phyloP scores from a whole-genome alignment of 73 alveolate species.

The Paramecium sexaurelia region DNA sequence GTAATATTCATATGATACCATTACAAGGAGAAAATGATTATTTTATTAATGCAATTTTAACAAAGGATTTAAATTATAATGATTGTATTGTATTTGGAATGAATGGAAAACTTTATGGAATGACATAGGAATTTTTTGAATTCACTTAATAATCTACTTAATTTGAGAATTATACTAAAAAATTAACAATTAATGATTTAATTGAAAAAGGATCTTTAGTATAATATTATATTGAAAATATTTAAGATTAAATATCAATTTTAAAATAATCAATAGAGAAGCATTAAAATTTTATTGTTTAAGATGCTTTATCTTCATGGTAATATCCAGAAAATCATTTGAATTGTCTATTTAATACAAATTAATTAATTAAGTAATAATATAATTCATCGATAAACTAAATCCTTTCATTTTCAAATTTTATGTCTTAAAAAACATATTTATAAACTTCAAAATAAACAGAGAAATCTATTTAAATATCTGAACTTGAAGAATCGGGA shows the following conservation, averaged over 20 bases:
- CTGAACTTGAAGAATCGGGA: background rate
- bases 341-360: background rate
- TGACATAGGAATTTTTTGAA: background rate
- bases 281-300: background rate
- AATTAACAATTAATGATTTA: background rate
- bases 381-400: background rate
- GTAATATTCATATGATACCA: background rate
- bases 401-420: background rate
- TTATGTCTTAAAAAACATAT: background rate
- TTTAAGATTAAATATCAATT: background rate
- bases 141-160: background rate
- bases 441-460: background rate
- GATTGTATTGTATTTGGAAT: background rate
- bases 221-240: background rate
- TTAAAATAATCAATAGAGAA: background rate
- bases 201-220: background rate
- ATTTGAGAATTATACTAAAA: background rate
- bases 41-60: background rate
- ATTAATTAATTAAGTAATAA: background rate
- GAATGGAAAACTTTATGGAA: background rate
- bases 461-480: background rate
- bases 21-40: background rate
- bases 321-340: background rate
- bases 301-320: background rate
- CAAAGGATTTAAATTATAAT: background rate